A percentile compares a stretch with the other conserved stretches of the same genome.
phyloP scores from a whole-genome alignment of 176 grass and related monocot genomes.

The Eleusine indica region DNA sequence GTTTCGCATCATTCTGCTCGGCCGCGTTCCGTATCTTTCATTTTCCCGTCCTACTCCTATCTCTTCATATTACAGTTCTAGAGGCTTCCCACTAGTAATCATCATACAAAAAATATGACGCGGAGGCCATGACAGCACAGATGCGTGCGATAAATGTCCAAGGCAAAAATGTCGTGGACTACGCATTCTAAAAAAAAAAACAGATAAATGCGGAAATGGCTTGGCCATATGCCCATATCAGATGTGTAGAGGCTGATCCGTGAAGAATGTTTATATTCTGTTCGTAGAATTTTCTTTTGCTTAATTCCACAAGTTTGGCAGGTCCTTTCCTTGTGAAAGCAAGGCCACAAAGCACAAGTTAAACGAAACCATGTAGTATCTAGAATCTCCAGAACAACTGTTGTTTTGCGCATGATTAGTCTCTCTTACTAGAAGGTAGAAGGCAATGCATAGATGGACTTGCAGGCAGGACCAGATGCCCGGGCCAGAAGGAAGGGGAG shows the following conservation, averaged over 20 bases:
- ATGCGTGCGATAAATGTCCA: background rate
- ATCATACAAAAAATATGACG: background rate
- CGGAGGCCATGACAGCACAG: background rate
- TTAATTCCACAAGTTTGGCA: too few species aligned
- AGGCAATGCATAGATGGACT: background rate
- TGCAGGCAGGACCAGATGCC: background rate
- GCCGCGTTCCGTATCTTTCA: background rate
- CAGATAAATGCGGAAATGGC: too few species aligned
- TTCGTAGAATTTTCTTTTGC: too few species aligned
- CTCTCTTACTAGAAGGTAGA: too few species aligned
- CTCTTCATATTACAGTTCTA: background rate
- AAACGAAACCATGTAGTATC: background rate
- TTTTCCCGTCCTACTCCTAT: background rate
- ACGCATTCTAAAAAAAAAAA: too few species aligned
- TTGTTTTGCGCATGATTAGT: background rate
- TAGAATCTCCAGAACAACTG: background rate
- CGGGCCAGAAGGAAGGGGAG: background rate
- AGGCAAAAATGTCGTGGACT: background rate
- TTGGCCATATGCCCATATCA: too few species aligned
- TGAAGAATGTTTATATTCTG: too few species aligned
- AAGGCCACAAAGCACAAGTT: too few species aligned
- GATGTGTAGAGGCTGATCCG: too few species aligned
- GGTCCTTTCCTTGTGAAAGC: too few species aligned
- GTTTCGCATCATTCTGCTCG: background rate
- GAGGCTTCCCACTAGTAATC: conserved; percentile 5